These are phyloP conservation scores for Trebouxia gelatinosa DNA, from an alignment of 163 green algal species.

Conservation along the genomic window DNA sequence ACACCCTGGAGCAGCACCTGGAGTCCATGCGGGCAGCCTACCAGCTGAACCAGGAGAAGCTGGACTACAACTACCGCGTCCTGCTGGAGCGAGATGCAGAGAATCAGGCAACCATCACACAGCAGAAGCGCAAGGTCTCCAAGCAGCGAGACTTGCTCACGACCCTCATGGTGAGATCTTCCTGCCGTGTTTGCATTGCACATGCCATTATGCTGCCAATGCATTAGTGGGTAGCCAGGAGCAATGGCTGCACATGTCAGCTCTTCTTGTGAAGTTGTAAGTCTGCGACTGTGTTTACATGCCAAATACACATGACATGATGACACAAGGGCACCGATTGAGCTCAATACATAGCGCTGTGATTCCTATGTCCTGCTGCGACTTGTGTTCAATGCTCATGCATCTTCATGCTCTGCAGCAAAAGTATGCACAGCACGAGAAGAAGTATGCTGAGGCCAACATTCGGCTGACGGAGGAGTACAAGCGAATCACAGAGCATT, in stretches of 20 bases:
- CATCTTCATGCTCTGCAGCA: slow-evolving; percentile 30
- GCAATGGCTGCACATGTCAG: too few species aligned
- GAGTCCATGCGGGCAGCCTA: slow-evolving; percentile 85
- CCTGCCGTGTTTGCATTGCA: too few species aligned
- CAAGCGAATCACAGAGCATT: slow-evolving; percentile 82
- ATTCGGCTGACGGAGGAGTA: slow-evolving; percentile 81
- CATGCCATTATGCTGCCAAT: too few species aligned
- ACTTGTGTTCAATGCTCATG: too few species aligned
- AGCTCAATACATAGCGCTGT: neutral
- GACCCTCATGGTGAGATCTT: slow-evolving; percentile 61
- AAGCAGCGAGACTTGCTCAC: slow-evolving; percentile 74
- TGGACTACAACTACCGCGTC: slow-evolving; percentile 89
- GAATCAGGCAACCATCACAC: slow-evolving; percentile 67
- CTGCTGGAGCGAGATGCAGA: slow-evolving; percentile 61
- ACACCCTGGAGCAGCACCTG: slow-evolving; percentile 83
- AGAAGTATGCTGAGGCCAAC: slow-evolving; percentile 76
- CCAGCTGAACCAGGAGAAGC: slow-evolving; percentile 88
- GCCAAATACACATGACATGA: too few species aligned
- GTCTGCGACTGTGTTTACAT: too few species aligned
- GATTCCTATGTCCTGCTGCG: neutral
- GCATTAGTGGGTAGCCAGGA: too few species aligned
- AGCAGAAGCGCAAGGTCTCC: slow-evolving; percentile 85
- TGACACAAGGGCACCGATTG: neutral
- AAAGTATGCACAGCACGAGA: slow-evolving; percentile 54
- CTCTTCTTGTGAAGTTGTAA: too few species aligned